A percentile compares a stretch with the other conserved stretches of the same genome.
These are phyloP conservation scores for Hansfordia pulvinata DNA, from an alignment of 2,329 filamentous ascomycete species.

Conservation along the genomic window DNA sequence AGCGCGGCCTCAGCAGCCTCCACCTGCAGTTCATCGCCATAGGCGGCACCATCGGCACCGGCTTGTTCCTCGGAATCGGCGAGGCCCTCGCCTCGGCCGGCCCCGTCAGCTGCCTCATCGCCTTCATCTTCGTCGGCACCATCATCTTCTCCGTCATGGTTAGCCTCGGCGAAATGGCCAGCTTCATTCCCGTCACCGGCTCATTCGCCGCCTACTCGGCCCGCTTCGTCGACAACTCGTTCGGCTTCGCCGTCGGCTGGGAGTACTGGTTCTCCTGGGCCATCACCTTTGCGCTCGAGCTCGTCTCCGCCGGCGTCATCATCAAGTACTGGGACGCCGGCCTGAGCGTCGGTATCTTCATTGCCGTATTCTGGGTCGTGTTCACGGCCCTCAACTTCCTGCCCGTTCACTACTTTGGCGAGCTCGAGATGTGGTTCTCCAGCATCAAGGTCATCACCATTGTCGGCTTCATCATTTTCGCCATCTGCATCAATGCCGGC, in stretches of 20 bases:
- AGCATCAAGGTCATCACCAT: conserved; percentile 66
- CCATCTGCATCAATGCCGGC: conserved; percentile 61
- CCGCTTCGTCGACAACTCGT: conserved; percentile 54
- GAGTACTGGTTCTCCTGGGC: conserved; percentile 71
- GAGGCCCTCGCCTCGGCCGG: conserved; percentile 48
- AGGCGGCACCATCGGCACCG: conserved; percentile 55
- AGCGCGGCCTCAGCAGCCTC: conserved; percentile 17
- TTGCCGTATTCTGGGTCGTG: conserved; percentile 58
- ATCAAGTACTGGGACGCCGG: conserved; percentile 59
- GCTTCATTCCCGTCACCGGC: conserved; percentile 63
- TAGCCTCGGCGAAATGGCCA: conserved; percentile 58
- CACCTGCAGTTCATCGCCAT: conserved; percentile 23
- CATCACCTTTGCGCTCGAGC: conserved; percentile 59
- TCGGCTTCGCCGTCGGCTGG: conserved; percentile 72
- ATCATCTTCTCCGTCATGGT: conserved; percentile 68
- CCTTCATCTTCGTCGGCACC: conserved; percentile 55
- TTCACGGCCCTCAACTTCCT: conserved; percentile 59
- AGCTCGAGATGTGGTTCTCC: conserved; percentile 69
- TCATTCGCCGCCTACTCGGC: conserved; percentile 66
- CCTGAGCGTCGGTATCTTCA: conserved; percentile 58
- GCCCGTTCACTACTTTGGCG: conserved; percentile 59
- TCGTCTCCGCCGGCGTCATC: conserved; percentile 59
- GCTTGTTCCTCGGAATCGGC: conserved; percentile 58
- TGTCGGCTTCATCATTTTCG: conserved; percentile 63
- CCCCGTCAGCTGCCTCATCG: conserved; percentile 52